Evolutionary conservation across 139 green algal species (phyloP).

Genomic region (Diplosphaera chodatii): DNA sequence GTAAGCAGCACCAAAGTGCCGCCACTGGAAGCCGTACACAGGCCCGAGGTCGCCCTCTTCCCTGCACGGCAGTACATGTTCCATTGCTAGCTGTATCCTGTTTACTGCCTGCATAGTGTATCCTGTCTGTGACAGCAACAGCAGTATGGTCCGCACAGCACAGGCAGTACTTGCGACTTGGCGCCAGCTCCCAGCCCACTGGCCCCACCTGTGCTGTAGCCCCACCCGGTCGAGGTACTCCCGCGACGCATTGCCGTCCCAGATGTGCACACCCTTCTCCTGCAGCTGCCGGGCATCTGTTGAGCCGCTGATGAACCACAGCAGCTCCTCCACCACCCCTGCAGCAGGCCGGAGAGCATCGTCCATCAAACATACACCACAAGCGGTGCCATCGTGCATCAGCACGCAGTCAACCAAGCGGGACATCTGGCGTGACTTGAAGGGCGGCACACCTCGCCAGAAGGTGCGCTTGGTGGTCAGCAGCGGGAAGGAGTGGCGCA

Average conservation of each 20-base stretch:
- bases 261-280: slow-evolving; percentile 91
- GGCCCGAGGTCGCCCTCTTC: slow-evolving; percentile 94
- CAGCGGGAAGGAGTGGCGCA: slow-evolving; percentile 93
- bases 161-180: no score
- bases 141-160: no score
- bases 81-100: no score
- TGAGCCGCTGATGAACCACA: slow-evolving; percentile 94
- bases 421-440: no score
- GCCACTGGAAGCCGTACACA: slow-evolving; percentile 99
- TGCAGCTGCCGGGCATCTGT: slow-evolving; percentile 80
- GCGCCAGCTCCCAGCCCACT: no score
- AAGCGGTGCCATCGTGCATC: no score
- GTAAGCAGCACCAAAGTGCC: slow-evolving; percentile 97
- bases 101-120: no score
- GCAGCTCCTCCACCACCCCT: slow-evolving; percentile 95
- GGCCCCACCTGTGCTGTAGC: slow-evolving; percentile 45
- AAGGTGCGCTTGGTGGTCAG: slow-evolving; percentile 97
- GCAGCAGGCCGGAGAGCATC: no score
- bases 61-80: slow-evolving; percentile 18
- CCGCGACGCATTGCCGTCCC: slow-evolving; percentile 89
- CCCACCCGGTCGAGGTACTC: slow-evolving; percentile 65
- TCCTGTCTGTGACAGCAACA: no score
- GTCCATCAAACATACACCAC: no score
- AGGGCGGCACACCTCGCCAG: slow-evolving; percentile 91
- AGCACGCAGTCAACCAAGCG: no score